A percentile compares a stretch with the other conserved stretches of the same genome.
phyloP scores from a whole-genome alignment of 176 grass and related monocot genomes.

The Tillandsia leiboldiana region DNA sequence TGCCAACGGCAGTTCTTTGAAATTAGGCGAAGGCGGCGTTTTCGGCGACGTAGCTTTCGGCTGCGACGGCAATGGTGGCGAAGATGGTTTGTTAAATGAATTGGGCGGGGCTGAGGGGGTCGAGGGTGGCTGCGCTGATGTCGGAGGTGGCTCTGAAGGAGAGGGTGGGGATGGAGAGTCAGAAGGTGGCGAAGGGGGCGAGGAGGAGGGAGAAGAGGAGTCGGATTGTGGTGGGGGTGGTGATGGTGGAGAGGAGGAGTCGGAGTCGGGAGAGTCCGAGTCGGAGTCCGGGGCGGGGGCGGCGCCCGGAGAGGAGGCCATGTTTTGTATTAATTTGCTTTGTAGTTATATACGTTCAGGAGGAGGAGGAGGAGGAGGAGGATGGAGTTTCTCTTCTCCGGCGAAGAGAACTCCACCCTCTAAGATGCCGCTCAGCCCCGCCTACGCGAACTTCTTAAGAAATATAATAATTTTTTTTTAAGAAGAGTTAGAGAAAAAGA shows the following conservation, averaged over 20 bases:
- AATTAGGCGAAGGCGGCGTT: background rate
- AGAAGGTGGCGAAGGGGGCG: constrained; percentile 4
- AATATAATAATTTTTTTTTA: too few relatives aligned
- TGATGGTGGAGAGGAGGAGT: background rate
- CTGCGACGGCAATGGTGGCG: background rate
- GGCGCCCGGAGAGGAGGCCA: constrained; percentile 16
- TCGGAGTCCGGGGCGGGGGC: background rate
- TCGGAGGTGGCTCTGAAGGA: background rate
- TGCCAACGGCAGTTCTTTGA: background rate
- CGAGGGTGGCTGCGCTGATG: background rate
- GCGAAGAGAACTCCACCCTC: constrained; percentile 36
- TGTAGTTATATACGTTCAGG: background rate
- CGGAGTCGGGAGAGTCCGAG: too few relatives aligned
- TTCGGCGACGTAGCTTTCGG: background rate
- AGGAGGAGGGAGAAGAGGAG: constrained; percentile 11
- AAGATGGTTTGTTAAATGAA: background rate
- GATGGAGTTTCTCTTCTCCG: constrained; percentile 29
- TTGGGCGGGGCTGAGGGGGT: background rate
- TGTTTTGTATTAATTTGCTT: background rate
- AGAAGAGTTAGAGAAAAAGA: too few relatives aligned
- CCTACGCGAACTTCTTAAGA: background rate
- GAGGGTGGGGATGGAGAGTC: background rate
- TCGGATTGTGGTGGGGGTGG: constrained; percentile 3
- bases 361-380: constrained; percentile 29
- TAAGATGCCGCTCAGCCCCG: background rate